Percentiles rank a stretch among this genome's conserved stretches.
Conservation (phyloP, 1,139 yeast species). For the Hansenula anomala region DNA sequence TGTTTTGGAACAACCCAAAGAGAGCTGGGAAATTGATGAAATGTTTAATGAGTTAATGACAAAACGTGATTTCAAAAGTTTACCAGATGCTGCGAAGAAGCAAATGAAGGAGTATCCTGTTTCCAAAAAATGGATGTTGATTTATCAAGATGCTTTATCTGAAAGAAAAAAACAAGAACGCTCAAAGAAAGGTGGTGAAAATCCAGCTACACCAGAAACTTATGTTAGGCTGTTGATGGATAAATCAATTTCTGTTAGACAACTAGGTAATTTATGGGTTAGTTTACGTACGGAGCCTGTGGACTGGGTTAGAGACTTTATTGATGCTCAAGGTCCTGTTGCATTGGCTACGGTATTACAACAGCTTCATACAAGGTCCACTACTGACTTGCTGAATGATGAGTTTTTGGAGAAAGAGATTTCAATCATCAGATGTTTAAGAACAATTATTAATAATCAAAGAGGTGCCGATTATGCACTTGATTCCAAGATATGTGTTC, state of each 20-base stretch:
- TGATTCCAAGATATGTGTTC: conserved; percentile 44
- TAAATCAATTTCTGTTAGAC: conserved; percentile 62
- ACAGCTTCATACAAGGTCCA: conserved; percentile 30
- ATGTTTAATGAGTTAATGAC: conserved; percentile 71
- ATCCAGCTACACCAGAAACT: conserved; percentile 53
- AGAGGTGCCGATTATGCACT: conserved; percentile 56
- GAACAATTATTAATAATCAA: conserved; percentile 51
- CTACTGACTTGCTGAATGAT: conserved; percentile 24
- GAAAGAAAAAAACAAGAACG: conserved; percentile 62
- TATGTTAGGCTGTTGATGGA: conserved; percentile 75
- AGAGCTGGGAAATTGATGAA: conserved; percentile 56
- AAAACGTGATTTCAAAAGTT: conserved; percentile 74
- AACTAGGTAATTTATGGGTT: conserved; percentile 83
- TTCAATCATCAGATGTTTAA: conserved; percentile 56
- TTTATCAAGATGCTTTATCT: conserved; percentile 79
- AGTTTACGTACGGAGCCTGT: conserved; percentile 89
- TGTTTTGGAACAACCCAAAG: conserved; percentile 50
- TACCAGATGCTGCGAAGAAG: conserved; percentile 72
- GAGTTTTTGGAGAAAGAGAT: conserved; percentile 51
- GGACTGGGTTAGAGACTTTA: conserved; percentile 81
- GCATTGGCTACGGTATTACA: conserved; percentile 63
- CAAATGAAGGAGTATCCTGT: conserved; percentile 74
- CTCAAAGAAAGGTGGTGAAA: conserved; percentile 25
- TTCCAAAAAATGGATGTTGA: conserved; percentile 88
- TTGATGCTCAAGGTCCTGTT: conserved; percentile 84